phyloP scores from a whole-genome alignment of 2,329 filamentous ascomycete genomes.

The Fusarium sp. region DNA sequence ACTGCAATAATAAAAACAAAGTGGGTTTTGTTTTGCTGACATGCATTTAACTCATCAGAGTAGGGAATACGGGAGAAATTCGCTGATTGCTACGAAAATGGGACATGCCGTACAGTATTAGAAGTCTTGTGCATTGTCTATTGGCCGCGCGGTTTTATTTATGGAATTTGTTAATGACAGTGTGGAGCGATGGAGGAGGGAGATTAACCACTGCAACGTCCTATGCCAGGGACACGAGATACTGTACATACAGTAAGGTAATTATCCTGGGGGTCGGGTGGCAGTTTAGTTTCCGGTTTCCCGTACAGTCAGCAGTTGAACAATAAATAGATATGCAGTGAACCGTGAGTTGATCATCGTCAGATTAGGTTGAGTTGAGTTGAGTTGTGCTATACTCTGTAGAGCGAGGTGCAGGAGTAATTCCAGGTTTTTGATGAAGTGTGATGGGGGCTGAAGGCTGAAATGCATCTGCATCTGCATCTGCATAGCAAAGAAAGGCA shows the following conservation, averaged over 20 bases:
- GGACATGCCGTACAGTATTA: constrained; percentile 10
- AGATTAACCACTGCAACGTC: constrained; percentile 34
- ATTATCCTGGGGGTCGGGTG: no score
- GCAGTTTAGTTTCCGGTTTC: neutral
- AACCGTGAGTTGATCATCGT: neutral
- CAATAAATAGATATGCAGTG: constrained; percentile 8
- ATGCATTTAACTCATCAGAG: constrained; percentile 3
- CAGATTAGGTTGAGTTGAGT: neutral
- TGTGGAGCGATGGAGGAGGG: constrained; percentile 31
- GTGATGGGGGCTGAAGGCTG: constrained; percentile 18
- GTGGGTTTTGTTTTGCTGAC: constrained; percentile 14
- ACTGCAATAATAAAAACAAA: constrained; percentile 15
- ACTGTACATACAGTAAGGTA: neutral
- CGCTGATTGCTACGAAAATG: neutral
- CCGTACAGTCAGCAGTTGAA: constrained; percentile 1
- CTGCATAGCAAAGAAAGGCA: constrained; percentile 19
- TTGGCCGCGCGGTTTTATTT: constrained; percentile 31
- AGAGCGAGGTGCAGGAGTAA: neutral
- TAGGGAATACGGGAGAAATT: neutral
- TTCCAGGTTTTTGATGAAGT: neutral
- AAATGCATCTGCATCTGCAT: neutral
- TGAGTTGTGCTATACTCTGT: neutral
- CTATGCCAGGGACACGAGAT: constrained; percentile 18
- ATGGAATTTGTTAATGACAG: constrained; percentile 25
- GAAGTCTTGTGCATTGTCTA: neutral